Percentiles rank a stretch among this genome's conserved stretches.
Evolutionary conservation across 371 early-diverging fungal species (phyloP).

Genomic region (Blakeslea trispora): DNA sequence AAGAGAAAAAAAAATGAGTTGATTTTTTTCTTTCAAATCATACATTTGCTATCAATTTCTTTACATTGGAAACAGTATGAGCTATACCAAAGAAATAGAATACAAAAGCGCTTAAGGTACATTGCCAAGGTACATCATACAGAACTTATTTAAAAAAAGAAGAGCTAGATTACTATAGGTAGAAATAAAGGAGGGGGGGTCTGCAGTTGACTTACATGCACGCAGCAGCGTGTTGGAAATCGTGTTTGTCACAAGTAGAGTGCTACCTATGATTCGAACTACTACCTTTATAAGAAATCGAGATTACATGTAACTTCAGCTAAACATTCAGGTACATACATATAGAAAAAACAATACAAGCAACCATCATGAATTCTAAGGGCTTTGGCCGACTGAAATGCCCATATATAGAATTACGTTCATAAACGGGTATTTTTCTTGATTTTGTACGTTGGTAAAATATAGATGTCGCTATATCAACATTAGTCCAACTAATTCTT

Average conservation of each 20-base stretch:
- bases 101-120: slow-evolving; percentile 35
- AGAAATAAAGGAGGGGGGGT: no score
- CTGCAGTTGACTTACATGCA: slow-evolving; percentile 21
- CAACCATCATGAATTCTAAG: slow-evolving; percentile 38
- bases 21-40: not conserved
- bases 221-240: slow-evolving; percentile 24
- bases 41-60: slow-evolving; percentile 1
- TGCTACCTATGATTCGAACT: slow-evolving; percentile 37
- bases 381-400: slow-evolving; percentile 39
- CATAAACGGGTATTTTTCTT: slow-evolving; percentile 29
- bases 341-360: slow-evolving; percentile 30
- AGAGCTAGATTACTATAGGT: no score
- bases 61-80: slow-evolving; percentile 41
- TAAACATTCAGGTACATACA: slow-evolving; percentile 19
- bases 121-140: slow-evolving; percentile 46
- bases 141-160: slow-evolving; percentile 21
- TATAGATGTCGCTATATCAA: slow-evolving; percentile 14
- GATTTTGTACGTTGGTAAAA: slow-evolving; percentile 24
- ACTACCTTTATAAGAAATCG: not conserved
- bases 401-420: slow-evolving; percentile 17
- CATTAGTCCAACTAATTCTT: not conserved
- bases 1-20: no score
- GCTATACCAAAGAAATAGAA: slow-evolving; percentile 48
- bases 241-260: slow-evolving; percentile 26
- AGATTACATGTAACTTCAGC: not conserved